Conservation (phyloP, 2,329 filamentous ascomycete genomes). For the Fonsecaea pugnacius region DNA sequence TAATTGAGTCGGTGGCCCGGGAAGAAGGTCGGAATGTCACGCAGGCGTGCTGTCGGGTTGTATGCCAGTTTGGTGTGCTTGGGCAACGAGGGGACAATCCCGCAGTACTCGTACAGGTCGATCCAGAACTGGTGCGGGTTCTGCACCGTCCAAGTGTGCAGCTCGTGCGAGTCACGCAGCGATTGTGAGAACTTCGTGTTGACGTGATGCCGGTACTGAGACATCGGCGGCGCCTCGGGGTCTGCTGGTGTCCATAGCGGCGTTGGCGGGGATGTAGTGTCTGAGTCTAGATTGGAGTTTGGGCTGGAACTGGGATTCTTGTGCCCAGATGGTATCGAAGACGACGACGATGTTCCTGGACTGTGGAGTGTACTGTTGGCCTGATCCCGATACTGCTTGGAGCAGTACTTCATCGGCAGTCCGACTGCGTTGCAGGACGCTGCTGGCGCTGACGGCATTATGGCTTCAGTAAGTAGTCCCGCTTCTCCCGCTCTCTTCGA, state of each 20-base stretch:
- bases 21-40: conserved; percentile 48
- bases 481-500: not conserved
- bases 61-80: conserved; percentile 43
- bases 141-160: conserved; percentile 48
- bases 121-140: conserved; percentile 52
- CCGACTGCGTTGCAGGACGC: conserved; percentile 18
- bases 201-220: conserved; percentile 33
- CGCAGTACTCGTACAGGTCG: conserved; percentile 48
- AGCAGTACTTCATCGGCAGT: conserved; percentile 20
- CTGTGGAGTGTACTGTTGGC: not conserved
- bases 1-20: conserved; percentile 46
- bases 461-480: not conserved
- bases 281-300: not conserved
- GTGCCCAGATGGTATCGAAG: not conserved
- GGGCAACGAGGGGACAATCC: conserved; percentile 43
- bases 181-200: conserved; percentile 30
- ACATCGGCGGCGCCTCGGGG: conserved; percentile 34
- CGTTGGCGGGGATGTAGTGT: not conserved
- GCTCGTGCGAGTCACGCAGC: conserved; percentile 41
- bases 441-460: not conserved
- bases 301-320: not conserved
- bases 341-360: not conserved
- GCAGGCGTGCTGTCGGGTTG: conserved; percentile 45
- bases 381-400: conserved; percentile 13
- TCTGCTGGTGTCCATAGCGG: conserved; percentile 31